Evolutionary conservation across 176 grass and related monocot genomes (phyloP).

Genomic region (Microstegium vimineum): DNA sequence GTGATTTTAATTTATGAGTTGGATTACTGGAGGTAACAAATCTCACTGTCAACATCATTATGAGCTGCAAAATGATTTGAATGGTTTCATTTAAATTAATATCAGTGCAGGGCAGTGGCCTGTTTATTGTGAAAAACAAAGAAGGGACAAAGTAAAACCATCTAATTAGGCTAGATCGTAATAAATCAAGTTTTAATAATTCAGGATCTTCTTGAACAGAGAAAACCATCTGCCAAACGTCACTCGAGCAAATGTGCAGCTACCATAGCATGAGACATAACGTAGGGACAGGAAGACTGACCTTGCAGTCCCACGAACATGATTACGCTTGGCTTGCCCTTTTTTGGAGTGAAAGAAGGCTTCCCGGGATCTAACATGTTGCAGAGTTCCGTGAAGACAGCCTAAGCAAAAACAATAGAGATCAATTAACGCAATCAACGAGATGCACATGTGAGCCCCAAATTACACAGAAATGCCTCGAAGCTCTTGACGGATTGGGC

Average conservation of each 20-base stretch:
- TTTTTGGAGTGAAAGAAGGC: slow-evolving; percentile 79
- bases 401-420: slow-evolving; percentile 19
- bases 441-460: not conserved
- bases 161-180: not conserved
- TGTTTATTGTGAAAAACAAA: not conserved
- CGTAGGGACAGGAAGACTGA: not conserved
- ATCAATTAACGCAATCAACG: not conserved
- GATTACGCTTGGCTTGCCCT: slow-evolving; percentile 71
- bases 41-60: not conserved
- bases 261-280: not conserved
- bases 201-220: not conserved
- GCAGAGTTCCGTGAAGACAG: slow-evolving; percentile 84
- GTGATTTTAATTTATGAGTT: not conserved
- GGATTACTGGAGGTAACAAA: not conserved
- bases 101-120: not conserved
- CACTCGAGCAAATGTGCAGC: not conserved
- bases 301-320: slow-evolving; percentile 98
- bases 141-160: not conserved
- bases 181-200: not conserved
- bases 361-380: slow-evolving; percentile 96
- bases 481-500: not conserved
- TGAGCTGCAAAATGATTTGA: not conserved
- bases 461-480: not conserved
- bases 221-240: not conserved
- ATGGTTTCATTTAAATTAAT: not conserved